Base-by-base conservation (phyloP, 257 asterid species). In the Solanum peruvianum region DNA sequence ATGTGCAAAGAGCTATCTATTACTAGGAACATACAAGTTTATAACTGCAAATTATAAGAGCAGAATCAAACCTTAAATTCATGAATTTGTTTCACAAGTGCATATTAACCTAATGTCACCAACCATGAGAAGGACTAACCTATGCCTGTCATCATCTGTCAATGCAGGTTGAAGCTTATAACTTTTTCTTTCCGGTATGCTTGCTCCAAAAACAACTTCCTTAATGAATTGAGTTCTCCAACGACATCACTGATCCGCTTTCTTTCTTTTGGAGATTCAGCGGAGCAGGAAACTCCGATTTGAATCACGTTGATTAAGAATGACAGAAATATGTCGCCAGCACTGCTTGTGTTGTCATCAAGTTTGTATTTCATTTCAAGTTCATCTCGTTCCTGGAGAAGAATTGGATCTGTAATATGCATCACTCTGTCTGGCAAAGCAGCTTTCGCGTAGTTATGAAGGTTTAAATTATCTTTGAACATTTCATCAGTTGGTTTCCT, bases 401-500 rank as follows among this genome's bases (percentile, higher is more conserved):
- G 87, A 23, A 33, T 33, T 9, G 85, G 87, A 39, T 86, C 86
- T 11, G 76, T 42, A 14, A 85, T 86, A 33, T 72, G 73, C 21
- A 16, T 21, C 23, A 73, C 90, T 37, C 85, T 82, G 64, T 89
- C 76, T 3, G 87, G 77, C 56, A 85, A 81, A 33, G 89, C 37
- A 25, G 35, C 29, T 3, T 58, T 52, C 47, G 85, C 90, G 49
- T 86, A 87, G 12, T 16, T 69, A 64, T 86, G 90, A 33, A 89
- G 87, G 47, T 77, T 64, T 12, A 72, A 88, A 13, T 86, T 76
- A n/a, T 87, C 89, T 35, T 23, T 20, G 80, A 89, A 87, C 62
- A 87, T 82, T 71, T 86, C 89, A 88, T 88, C 84, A 0, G 92
- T 89, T 14, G 90, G 90, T 71, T 60, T 76, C 84, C 31, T 86